Base-by-base conservation (phyloP, 352 stramenopile genomes). In the Thraustochytrium striatum region DNA sequence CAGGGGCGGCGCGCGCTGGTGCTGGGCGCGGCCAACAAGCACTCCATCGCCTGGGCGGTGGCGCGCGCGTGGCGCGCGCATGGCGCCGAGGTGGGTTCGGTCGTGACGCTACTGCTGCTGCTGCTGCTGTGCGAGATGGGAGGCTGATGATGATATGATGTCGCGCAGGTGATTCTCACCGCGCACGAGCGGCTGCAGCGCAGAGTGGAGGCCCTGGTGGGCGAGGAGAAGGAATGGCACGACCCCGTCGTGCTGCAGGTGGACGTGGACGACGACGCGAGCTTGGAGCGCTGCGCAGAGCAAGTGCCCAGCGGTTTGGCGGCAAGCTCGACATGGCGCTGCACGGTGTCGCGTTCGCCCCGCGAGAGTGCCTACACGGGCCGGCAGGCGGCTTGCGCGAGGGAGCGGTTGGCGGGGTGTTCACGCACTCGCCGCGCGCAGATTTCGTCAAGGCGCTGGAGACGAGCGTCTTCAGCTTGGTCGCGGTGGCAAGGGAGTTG, bases 321-420 rank as follows among this genome's bases (percentile, higher is more conserved):
- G 87, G 87, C 2, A 57, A 86, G 55, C 72, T 97, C 33, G 87
- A 95, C 78, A 89, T 93, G 65, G 78, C 96, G 7, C 88, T 96
- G 72, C 92, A 97, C 84, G 94, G 89, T n/a, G 87, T 96, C 9
- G 92, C 92, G 19, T 95, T 93, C 82, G 91, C 90, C 8, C 87
- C 90, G 38, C 83, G 83, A 7, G 86, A 92, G 57, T 30, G 30
- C 3, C 39, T 75, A 0, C 65, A 75, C 30, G 50, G 55, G 16
- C 62, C 28, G n/a, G n/a, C n/a, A n/a, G n/a, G n/a, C n/a, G n/a
- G n/a, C n/a, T n/a, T n/a, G n/a, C n/a, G n/a, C n/a, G 55, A 8
- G 8, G 55, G 8, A 8, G 88, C 90, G 35, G 91, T 95, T 53
- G 83, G 89, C 9, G 73, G 83, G 3, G 59, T 70, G 0, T 84